Conservation (phyloP, 805 yeast genomes). For the Candida suzukii region DNA sequence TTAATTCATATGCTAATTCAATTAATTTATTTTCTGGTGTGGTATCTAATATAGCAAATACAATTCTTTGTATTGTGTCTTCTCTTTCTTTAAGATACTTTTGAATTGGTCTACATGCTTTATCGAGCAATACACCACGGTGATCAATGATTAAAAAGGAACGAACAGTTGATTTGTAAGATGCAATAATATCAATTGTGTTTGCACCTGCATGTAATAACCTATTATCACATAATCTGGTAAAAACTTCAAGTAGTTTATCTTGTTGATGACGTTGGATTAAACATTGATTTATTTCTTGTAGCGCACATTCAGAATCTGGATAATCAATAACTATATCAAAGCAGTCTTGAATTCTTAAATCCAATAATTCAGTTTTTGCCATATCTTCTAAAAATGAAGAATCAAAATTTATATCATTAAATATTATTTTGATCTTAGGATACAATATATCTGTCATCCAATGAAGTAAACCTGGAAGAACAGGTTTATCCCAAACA, state of each 20-base stretch:
- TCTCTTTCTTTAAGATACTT: slow-evolving; percentile 61
- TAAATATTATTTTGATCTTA: slow-evolving; percentile 12
- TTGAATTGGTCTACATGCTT: slow-evolving; percentile 71
- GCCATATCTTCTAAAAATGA: slow-evolving; percentile 13
- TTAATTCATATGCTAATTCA: slow-evolving; percentile 50
- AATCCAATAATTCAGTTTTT: slow-evolving; percentile 20
- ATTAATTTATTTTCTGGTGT: slow-evolving; percentile 34
- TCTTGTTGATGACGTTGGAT: slow-evolving; percentile 41
- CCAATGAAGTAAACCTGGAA: slow-evolving; percentile 29
- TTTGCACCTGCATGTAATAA: slow-evolving; percentile 76
- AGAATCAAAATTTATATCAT: slow-evolving; percentile 7
- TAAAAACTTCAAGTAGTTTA: slow-evolving; percentile 43
- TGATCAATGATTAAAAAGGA: slow-evolving; percentile 78
- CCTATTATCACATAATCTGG: slow-evolving; percentile 31
- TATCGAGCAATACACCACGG: slow-evolving; percentile 73
- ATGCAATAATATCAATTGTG: slow-evolving; percentile 63
- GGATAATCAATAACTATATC: slow-evolving; percentile 53
- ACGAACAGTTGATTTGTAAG: slow-evolving; percentile 64
- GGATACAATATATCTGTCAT: slow-evolving; percentile 32
- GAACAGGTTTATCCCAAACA: slow-evolving; percentile 32
- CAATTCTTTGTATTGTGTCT: slow-evolving; percentile 66
- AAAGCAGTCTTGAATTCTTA: slow-evolving; percentile 53
- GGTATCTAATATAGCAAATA: slow-evolving; percentile 58
- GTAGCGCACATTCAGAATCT: slow-evolving; percentile 40
- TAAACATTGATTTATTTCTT: slow-evolving; percentile 51